Evolutionary conservation across 2,329 filamentous ascomycete genomes (phyloP).

Genomic region (Metarhizium humberi): DNA sequence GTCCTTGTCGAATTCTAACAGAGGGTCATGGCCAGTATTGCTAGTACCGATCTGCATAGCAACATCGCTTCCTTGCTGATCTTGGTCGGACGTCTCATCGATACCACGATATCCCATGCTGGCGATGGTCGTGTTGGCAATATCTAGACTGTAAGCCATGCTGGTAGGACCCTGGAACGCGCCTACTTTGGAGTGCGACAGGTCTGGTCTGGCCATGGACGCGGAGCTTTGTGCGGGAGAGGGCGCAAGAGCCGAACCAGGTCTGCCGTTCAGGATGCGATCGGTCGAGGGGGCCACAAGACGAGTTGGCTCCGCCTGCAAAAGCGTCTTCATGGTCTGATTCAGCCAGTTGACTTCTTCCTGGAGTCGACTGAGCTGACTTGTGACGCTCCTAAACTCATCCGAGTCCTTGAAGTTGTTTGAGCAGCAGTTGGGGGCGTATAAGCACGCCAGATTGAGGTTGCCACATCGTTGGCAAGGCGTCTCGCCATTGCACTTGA

Average conservation of each 20-base stretch:
- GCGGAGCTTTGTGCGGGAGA: slow-evolving; percentile 33
- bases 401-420: slow-evolving; percentile 88
- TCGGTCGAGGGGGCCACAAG: slow-evolving; percentile 33
- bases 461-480: slow-evolving; percentile 61
- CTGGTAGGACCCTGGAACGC: slow-evolving; percentile 80
- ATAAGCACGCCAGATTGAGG: slow-evolving; percentile 56
- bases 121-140: slow-evolving; percentile 77
- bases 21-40: slow-evolving; percentile 52
- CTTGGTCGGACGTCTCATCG: slow-evolving; percentile 53
- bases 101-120: slow-evolving; percentile 76
- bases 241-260: slow-evolving; percentile 24
- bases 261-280: slow-evolving; percentile 25
- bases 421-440: slow-evolving; percentile 56
- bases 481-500: slow-evolving; percentile 64
- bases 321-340: slow-evolving; percentile 52
- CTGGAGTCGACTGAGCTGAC: slow-evolving; percentile 66
- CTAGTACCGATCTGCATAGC: slow-evolving; percentile 12
- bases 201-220: slow-evolving; percentile 29
- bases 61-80: slow-evolving; percentile 16
- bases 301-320: slow-evolving; percentile 48
- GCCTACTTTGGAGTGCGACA: slow-evolving; percentile 44
- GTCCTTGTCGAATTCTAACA: slow-evolving; percentile 68
- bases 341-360: slow-evolving; percentile 76
- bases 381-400: slow-evolving; percentile 75
- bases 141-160: slow-evolving; percentile 73